phyloP scores from a whole-genome alignment of 78 protist genomes.

The Dictyostelium discoideum region dicty_2.7 NC_007090.3:4453001-4453500 shows the following conservation, averaged over 20 bases:
- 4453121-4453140: slow-evolving; percentile 96
- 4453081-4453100: slow-evolving; percentile 87
- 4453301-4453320: slow-evolving; percentile 94
- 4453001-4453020: slow-evolving; percentile 90
- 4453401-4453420: slow-evolving; percentile 86
- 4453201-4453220: slow-evolving; percentile 85
- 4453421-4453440: slow-evolving; percentile 85
- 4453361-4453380: slow-evolving; percentile 78
- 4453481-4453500: slow-evolving; percentile 86
- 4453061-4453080: slow-evolving; percentile 83
- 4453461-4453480: slow-evolving; percentile 90
- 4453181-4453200: slow-evolving; percentile 92
- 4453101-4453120: slow-evolving; percentile 97
- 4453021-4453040: slow-evolving; percentile 95
- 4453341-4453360: slow-evolving; percentile 89
- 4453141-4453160: slow-evolving; percentile 96
- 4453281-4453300: slow-evolving; percentile 83
- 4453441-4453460: slow-evolving; percentile 87
- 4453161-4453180: slow-evolving; percentile 89
- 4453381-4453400: slow-evolving; percentile 91
- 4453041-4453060: slow-evolving; percentile 93
- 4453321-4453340: slow-evolving; percentile 93
- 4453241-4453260: slow-evolving; percentile 81
- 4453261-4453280: slow-evolving; percentile 71
- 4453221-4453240: slow-evolving; percentile 78